Evolutionary conservation across 768 basidiomycete species (phyloP), one percentile per base, ranked within the genome.

Genomic region (Cystofilobasidium capitatum): DNA sequence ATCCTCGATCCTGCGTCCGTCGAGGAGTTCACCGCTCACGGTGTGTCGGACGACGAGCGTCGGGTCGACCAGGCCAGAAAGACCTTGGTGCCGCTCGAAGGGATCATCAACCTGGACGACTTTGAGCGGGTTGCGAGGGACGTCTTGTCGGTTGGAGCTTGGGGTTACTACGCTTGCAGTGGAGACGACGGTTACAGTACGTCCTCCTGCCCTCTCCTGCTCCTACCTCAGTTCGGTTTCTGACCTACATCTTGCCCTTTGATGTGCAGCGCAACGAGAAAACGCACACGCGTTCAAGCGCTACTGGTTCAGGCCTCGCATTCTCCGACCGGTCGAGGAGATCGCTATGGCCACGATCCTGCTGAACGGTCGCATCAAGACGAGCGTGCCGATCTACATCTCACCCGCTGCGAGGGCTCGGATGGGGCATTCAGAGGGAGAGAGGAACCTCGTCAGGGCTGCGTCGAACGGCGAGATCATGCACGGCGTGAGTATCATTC

Each of bases 381-480:
- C 65, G 4, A 40, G 65, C 1, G 82, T 94, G 59, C 92, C 92
- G 0, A 80, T 96, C 7, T 91, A 89, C 74, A 87, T 89, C 58
- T 85, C 84, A 58, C 89, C 86, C 33, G 87, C 91, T 20, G 91
- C 89, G 64, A 26, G 82, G 37, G 88, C 88, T 22, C 84, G 84
- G 66, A 79, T 92, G 0, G 92, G 91, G 0, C 91, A 97, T 75
- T 91, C 91, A 16, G 69, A 74, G 80, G 91, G 91, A 24, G 91
- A 96, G 79, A 78, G 81, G 33, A 93, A 92, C 75, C 84, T 93
- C 69, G 86, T 88, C 1, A 82, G 81, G 64, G 90, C 84, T 10
- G 85, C 16, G 16, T 83, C 81, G 26, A 78, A 80, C 67, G 81
- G 82, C 51, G 83, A 83, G 31, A 84, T 92, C 66, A 85, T 91